Base-by-base conservation (phyloP, 306 rosid species). In the Malus domestica region DNA sequence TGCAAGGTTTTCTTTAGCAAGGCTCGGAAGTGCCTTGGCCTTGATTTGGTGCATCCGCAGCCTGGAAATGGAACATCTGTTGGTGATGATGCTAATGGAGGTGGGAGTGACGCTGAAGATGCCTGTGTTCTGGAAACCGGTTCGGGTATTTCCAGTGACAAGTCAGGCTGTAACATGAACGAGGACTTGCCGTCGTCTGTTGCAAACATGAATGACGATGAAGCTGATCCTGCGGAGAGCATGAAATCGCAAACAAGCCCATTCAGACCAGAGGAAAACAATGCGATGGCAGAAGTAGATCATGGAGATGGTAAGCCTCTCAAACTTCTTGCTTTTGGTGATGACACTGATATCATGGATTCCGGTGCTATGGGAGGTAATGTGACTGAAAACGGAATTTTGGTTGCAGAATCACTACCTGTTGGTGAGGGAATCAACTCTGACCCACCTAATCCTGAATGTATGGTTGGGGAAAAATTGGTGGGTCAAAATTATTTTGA, bases 1-100 rank as follows among this genome's bases (percentile, higher is more conserved):
- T 96, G 99, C 88, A 96, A 89, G 80, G 89, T 89, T 65, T 96
- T 93, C 80, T 96, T 90, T 76, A 96, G 99, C 78, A 96, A 96
- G 90, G 97, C 93, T 68, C 86, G 93, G 60, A 96, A 89, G 73
- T 87, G 96, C 77, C 96, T 96, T 83, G 96, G 94, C n/a, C 82
- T 93, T 74, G 91, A 96, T 86, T 76, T 83, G 58, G 66, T 88
- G 71, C 89, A 62, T 69, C 87, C 88, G 61, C 78, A 76, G 57
- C 77, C 84, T 74, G 85, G 81, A 77, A 83, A 80, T 89, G 87
- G 49, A 4, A 88, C 85, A 63, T 88, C 87, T 15, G 82, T 59
- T 67, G 85, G 84, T 69, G 91, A 89, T 65, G 94, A 82, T 71
- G 86, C 78, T 25, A 86, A 86, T 87, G 94, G 89, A 52, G 87